A percentile compares a stretch with the other conserved stretches of the same genome.
phyloP scores from a whole-genome alignment of 371 early-diverging fungal species.

The Actinomucor elegans region DNA sequence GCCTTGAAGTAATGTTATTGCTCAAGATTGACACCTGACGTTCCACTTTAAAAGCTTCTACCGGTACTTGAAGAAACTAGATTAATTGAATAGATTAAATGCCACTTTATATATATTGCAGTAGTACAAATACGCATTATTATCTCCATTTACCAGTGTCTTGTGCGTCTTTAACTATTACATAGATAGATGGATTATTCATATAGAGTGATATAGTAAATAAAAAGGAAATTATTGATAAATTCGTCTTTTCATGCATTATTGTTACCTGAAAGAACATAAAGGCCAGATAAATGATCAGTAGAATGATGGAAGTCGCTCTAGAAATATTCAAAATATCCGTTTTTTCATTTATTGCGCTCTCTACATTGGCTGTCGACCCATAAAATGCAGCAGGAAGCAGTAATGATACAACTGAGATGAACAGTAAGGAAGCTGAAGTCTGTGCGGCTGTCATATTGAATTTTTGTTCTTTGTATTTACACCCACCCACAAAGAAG shows the following conservation, averaged over 20 bases:
- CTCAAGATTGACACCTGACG: constrained; percentile 1
- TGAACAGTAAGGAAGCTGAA: constrained; percentile 69
- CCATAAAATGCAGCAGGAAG: constrained; percentile 80
- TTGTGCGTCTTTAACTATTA: constrained; percentile 65
- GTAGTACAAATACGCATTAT: no score
- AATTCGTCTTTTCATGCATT: neutral
- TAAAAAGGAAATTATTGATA: no score
- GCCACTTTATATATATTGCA: no score
- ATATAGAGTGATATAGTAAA: no score
- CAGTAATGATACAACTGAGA: constrained; percentile 72
- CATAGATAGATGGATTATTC: neutral
- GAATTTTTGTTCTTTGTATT: constrained; percentile 69
- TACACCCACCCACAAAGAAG: constrained; percentile 75
- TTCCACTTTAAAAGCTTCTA: constrained; percentile 17
- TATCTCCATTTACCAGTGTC: constrained; percentile 41
- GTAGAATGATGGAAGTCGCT: constrained; percentile 69
- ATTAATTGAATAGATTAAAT: no score
- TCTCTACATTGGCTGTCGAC: constrained; percentile 24
- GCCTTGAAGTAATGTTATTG: neutral
- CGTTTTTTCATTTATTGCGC: constrained; percentile 13
- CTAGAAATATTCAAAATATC: constrained; percentile 65
- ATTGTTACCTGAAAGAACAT: constrained; percentile 67
- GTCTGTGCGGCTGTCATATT: constrained; percentile 79
- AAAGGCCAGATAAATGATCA: constrained; percentile 72
- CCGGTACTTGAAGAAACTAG: constrained; percentile 24